Evolutionary conservation across 164 flowering plant genomes (phyloP).

Genomic region (Tetrastigma voinierianum): DNA sequence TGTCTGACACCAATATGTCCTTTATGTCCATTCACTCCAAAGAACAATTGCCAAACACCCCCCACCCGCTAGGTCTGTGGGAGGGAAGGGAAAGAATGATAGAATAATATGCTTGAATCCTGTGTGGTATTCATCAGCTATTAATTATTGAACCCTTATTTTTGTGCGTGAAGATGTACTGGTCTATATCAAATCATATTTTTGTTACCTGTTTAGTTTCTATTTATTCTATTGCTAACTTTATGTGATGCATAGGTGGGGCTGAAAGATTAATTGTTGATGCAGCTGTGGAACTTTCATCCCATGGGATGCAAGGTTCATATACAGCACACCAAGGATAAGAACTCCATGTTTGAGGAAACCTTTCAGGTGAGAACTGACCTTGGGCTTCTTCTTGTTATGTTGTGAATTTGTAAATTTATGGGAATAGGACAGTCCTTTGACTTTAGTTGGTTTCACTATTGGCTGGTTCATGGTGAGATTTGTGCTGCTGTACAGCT

Average conservation of each 20-base stretch:
- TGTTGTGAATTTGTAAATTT: not conserved
- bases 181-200: too few species aligned
- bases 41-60: too few species aligned
- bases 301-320: slow-evolving; percentile 87
- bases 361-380: slow-evolving; percentile 61
- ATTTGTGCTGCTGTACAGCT: too few species aligned
- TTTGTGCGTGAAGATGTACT: not conserved
- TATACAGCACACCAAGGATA: slow-evolving; percentile 84
- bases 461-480: too few species aligned
- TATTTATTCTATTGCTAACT: not conserved
- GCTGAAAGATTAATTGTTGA: slow-evolving; percentile 95
- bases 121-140: too few species aligned
- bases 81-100: too few species aligned
- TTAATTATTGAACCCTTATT: not conserved
- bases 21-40: too few species aligned
- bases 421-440: not conserved
- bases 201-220: not conserved
- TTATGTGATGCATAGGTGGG: slow-evolving; percentile 59
- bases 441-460: too few species aligned
- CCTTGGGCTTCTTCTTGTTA: not conserved
- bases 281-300: slow-evolving; percentile 81
- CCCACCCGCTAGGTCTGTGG: too few species aligned
- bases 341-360: slow-evolving; percentile 86
- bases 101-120: too few species aligned
- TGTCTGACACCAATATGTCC: too few species aligned